Evolutionary conservation across 768 basidiomycete species (phyloP), one percentile per base, ranked within the genome.

Genomic region (Tylopilus balloui): DNA sequence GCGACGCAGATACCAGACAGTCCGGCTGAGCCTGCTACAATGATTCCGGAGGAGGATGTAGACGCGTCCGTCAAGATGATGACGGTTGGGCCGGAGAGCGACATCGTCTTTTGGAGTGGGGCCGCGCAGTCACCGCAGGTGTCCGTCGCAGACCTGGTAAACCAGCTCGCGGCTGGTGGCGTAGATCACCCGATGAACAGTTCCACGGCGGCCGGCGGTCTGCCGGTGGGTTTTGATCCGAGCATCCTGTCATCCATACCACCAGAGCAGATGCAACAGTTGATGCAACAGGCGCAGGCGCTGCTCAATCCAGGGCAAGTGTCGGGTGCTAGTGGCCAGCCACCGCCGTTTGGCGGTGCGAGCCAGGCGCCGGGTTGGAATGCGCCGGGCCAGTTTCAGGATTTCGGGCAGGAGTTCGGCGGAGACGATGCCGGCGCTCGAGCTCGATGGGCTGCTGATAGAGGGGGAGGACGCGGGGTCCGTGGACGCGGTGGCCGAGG

Each of bases 1-100:
- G 65, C 73, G 38, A 73, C 76, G 39, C 85, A 86, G 54, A 85
- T 91, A 57, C 90, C 90, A 37, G 87, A 90, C 42, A 78, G 83
- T 50, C 86, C 90, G 17, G 78, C 78, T 32, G 90, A 91, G 68
- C 82, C 85, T 23, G 64, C 78, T 17, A 65, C 69, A 52, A 71
- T 76, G 55, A 74, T 85, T 51, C 61, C 77, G 40, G 87, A 87
- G 56, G 88, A 86, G 55, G 83, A 88, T 57, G 73, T 80, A 48
- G 86, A 88, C 67, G 73, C 65, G 58, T 75, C 78, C 45, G 75
- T 79, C 56, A 76, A 74, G 61, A 63, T 69, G 41, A 91, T 92
- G 87, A 78, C 81, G 24, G 73, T 79, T 28, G 87, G 88, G 20
- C 72, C 78, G 19, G 85, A 87, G 45, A 75, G 80, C 49, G 84